Base-by-base conservation (phyloP, 164 flowering plant species). In the Nymphaea thermarum region DNA sequence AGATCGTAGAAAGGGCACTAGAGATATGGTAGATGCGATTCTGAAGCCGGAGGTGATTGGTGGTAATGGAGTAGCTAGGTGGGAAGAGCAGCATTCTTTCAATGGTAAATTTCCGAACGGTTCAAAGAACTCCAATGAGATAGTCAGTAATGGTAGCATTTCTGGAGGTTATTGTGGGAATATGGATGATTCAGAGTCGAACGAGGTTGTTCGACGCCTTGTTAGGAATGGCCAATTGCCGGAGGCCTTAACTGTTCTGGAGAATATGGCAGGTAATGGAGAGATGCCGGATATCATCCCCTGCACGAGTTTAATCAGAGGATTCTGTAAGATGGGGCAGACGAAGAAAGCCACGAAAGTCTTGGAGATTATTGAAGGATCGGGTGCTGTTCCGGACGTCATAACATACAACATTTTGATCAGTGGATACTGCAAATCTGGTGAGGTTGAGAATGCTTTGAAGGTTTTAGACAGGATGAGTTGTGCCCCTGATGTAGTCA, bases 311-410 rank as follows among this genome's bases (percentile, higher is more conserved):
- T 70, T 91, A 67, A 87, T 89, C 68, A 80, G 92, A 4, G 92
- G 89, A 63, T 81, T 91, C 68, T 87, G 96, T 71, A 72, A 75
- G 70, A 63, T 66, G 8, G 82, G 96, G 12, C 81, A 86, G 77
- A 85, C 85, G 41, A 76, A 72, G 72, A 91, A 82, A 76, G 92
- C 92, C 1, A 72, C 86, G 3, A 76, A 81, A 75, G 82, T 86
- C 61, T 62, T 87, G 84, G 88, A 87, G 70, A 87, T 91, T 63
- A 66, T 87, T 4, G 93, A 89, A 65, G 82, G 82, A 4, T 86
- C 92, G 6, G 93, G 98, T 15, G 89, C 90, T 25, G 89, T 82
- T 71, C 93, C 86, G 43, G 98, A 89, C 84, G 94, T 89, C 53
- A 84, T 87, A 60, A 85, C 98, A 5, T 89, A 91, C 64, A 91